Conservation (phyloP, 2,329 filamentous ascomycete species). For the Bipolaris bicolor region DNA sequence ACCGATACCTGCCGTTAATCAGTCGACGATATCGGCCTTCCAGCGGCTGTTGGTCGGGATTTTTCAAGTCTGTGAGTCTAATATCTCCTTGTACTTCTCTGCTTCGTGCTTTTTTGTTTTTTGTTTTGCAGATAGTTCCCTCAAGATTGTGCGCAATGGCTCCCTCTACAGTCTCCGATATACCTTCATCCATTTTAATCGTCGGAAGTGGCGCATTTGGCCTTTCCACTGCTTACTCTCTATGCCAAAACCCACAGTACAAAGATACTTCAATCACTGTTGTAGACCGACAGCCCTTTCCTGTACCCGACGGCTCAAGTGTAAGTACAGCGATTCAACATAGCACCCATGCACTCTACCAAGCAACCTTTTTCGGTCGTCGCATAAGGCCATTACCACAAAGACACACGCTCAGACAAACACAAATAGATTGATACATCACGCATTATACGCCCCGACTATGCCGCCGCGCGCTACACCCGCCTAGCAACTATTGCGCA, state of each 20-base stretch:
- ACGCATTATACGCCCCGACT: constrained; percentile 74
- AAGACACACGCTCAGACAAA: constrained; percentile 6
- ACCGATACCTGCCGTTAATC: constrained; percentile 28
- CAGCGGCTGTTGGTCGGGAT: constrained; percentile 10
- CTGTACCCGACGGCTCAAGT: constrained; percentile 64
- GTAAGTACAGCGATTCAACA: constrained; percentile 37
- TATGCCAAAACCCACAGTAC: constrained; percentile 65
- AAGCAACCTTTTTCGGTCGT: not conserved
- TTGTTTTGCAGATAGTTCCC: constrained; percentile 3
- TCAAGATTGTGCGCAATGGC: constrained; percentile 26
- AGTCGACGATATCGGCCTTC: constrained; percentile 39
- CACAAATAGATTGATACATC: constrained; percentile 59
- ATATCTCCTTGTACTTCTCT: constrained; percentile 1
- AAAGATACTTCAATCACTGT: constrained; percentile 61
- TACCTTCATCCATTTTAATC: constrained; percentile 56
- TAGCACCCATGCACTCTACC: not conserved
- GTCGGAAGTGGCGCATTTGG: constrained; percentile 62
- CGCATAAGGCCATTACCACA: not conserved
- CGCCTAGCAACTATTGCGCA: constrained; percentile 74
- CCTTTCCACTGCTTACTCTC: constrained; percentile 70
- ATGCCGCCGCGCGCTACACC: constrained; percentile 79
- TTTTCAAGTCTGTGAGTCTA: constrained; percentile 16
- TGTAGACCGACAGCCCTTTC: constrained; percentile 63
- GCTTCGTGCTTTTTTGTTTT: constrained; percentile 5
- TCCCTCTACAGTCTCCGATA: constrained; percentile 21